Evolutionary conservation across 1,284 basidiomycete genomes (phyloP).

Genomic region (Fomes fomentarius): DNA sequence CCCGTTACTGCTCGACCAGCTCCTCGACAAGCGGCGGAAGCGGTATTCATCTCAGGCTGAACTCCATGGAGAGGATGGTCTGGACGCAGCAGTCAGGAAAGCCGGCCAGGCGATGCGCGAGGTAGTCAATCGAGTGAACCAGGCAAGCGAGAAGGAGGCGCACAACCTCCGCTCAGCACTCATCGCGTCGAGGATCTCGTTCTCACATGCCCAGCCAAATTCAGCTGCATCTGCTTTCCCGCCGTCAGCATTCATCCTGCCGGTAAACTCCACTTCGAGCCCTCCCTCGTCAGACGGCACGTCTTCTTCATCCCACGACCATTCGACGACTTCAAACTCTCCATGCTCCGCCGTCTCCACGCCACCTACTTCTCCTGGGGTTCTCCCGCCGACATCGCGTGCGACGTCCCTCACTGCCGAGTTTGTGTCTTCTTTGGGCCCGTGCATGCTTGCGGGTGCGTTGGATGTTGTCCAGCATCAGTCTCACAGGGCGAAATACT

Average conservation of each 20-base stretch:
- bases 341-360: conserved; percentile 13
- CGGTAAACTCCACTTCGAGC: conserved; percentile 5
- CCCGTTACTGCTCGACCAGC: conserved; percentile 82
- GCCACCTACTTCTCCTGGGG: not conserved
- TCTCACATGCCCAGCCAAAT: conserved; percentile 12
- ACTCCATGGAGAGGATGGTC: not conserved
- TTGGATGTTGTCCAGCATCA: conserved; percentile 80
- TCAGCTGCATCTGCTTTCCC: conserved; percentile 7
- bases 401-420: conserved; percentile 40
- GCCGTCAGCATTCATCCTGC: conserved; percentile 6
- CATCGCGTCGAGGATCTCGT: conserved; percentile 65
- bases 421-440: conserved; percentile 73
- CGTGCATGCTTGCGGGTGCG: conserved; percentile 78
- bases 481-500: conserved; percentile 75
- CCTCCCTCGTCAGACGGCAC: conserved; percentile 18
- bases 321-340: conserved; percentile 1
- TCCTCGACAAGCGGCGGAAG: conserved; percentile 47
- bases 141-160: conserved; percentile 55
- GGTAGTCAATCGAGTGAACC: conserved; percentile 57
- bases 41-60: conserved; percentile 8
- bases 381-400: conserved; percentile 1
- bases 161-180: conserved; percentile 65
- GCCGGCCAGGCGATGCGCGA: conserved; percentile 66
- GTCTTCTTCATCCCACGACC: conserved; percentile 19
- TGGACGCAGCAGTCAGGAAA: conserved; percentile 9